Evolutionary conservation across 345 rosid species (phyloP).

Genomic region (Eucalyptus fibrosa): DNA sequence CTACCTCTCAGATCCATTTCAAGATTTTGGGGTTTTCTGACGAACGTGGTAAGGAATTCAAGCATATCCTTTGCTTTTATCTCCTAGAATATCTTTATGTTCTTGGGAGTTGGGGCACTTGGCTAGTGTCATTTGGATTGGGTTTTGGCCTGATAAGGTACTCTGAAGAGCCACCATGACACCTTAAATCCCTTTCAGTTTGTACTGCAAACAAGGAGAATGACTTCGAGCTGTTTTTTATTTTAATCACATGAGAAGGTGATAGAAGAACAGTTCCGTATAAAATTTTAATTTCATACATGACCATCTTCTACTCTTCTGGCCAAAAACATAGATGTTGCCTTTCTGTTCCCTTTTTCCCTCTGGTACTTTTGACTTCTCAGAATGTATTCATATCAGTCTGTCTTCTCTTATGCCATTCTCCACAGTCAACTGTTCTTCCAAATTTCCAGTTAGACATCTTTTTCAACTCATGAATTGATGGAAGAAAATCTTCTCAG

Average conservation of each 20-base stretch:
- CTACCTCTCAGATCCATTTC: constrained; percentile 84
- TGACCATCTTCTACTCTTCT: neutral
- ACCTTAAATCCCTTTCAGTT: neutral
- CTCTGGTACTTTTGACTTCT: neutral
- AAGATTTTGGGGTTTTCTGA: constrained; percentile 75
- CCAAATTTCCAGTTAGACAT: neutral
- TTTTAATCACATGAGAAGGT: neutral
- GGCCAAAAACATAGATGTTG: neutral
- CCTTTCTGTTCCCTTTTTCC: neutral
- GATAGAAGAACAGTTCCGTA: neutral
- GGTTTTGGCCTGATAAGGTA: neutral
- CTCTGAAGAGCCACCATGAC: neutral
- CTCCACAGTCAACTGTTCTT: neutral
- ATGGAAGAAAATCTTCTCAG: constrained; percentile 6
- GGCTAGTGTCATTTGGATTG: neutral
- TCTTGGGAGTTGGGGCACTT: neutral
- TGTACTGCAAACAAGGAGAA: neutral
- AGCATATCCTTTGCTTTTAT: neutral
- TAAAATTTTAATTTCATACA: neutral
- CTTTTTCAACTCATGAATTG: neutral
- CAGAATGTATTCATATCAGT: neutral
- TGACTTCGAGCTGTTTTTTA: neutral
- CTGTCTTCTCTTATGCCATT: neutral
- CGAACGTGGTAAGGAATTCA: constrained; percentile 39
- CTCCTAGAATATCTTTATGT: neutral